Evolutionary conservation across 2,329 filamentous ascomycete species (phyloP), one percentile per base, ranked within the genome.

Genomic region (Setomelanomma holmii): DNA sequence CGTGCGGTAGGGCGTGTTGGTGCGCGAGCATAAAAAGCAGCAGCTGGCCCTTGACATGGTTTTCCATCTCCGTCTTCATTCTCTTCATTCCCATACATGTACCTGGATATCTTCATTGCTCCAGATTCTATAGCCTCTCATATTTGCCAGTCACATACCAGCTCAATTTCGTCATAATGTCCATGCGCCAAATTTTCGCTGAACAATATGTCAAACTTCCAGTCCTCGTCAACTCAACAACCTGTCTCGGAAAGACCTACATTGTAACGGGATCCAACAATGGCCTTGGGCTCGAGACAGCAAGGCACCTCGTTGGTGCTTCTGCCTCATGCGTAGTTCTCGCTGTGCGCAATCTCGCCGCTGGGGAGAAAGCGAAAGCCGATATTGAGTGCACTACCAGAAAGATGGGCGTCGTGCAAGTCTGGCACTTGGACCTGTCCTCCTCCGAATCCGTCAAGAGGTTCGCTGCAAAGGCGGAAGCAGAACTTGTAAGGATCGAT

Each of bases 201-300:
- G 54, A 57, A 36, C 41, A 50, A 16, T 53, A 53, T 35, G 44
- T 40, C 8, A 53, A 49, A 45, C 47, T 57, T 20, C 54, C 54
- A 11, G 16, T 57, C 5, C 21, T 51, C 5, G 40, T 45, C 4
- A 27, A 49, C 20, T 7, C 27, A 33, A n/a, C 19, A n/a, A 49
- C 34, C 11, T 51, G 67, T 27, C 39, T 66, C 2, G 61, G 64
- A 5, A 64, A 67, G 47, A 76, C 75, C 1, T 67, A 77, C 48
- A 74, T 81, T 21, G 74, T 81, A 1, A 82, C 80, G 1, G 79
- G 80, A 35, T 69, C 75, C 5, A 81, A 81, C 51, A 67, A 67
- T 8, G 79, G 79, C 1, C 69, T 61, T 19, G 67, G 43, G 59
- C 66, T 49, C 33, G 47, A 62, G 36, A 49, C 54, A 4, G 71